Base-by-base conservation (phyloP, 768 basidiomycete genomes). In the Sutorius australiensis region DNA sequence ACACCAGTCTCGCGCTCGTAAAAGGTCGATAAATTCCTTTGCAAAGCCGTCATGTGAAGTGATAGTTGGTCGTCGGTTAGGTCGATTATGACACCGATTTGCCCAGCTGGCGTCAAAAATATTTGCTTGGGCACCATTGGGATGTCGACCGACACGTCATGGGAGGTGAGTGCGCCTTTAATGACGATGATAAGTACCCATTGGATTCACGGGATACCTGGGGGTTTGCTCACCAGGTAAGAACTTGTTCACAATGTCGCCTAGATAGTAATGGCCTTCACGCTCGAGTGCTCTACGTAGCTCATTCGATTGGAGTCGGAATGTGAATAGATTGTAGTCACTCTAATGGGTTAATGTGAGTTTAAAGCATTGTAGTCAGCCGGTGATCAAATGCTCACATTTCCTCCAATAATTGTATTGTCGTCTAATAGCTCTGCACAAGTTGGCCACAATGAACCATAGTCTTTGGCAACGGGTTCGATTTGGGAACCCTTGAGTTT, bases 161-260 rank as follows among this genome's bases (percentile, higher is more conserved):
- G 66, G 0, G 77, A 69, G 10, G 75, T 67, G 40, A 92, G 65
- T 0, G 80, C 75, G 7, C 89, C 90, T 89, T 51, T 12, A 28
- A 50, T 12, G 48, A 32, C 11, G 48, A 46, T 36, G 46, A 4
- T 56, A 42, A 53, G 57, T 3, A 47, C 10, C 36, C 14, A 11
- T 36, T 6, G 30, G 12, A 8, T 21, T 19, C 31, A 16, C 30
- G 12, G 21, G 45, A 27, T 8, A 32, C 1, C 14, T 6, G 7
- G n/a, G 27, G 36, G 2, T 19, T 43, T 14, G 24, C 71, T 47
- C 63, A 86, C 88, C 89, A 58, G 78, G 73, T 17, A 88, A 65
- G 59, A 97, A 83, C 61, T 84, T 87, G 54, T 84, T 89, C 30
- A 93, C 81, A 40, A 86, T 70, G 58, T 95, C 93, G 12, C 83